Conservation (phyloP, 1,139 yeast genomes). For the Torulaspora pretoriensis region DNA sequence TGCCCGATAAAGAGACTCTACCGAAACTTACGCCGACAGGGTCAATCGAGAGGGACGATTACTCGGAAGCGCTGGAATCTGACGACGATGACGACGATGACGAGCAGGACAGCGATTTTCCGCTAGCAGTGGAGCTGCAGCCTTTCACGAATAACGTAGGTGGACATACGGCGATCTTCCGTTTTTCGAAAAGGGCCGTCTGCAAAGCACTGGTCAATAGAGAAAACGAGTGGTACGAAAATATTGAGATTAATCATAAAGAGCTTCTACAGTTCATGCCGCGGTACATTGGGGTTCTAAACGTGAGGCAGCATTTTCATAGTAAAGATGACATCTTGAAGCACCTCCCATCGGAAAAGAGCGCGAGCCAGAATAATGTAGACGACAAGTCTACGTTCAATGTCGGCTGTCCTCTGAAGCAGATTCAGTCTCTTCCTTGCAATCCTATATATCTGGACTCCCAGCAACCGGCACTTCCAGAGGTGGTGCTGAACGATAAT, state of each 20-base stretch:
- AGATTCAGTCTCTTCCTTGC: conserved; percentile 22
- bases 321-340: conserved; percentile 27
- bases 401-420: conserved; percentile 17
- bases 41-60: background rate
- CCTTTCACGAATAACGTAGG: conserved; percentile 94
- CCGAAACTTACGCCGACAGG: conserved; percentile 6
- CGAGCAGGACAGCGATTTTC: conserved; percentile 42
- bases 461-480: conserved; percentile 47
- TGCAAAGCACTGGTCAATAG: conserved; percentile 89
- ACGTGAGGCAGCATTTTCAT: conserved; percentile 62
- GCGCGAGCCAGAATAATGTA: conserved; percentile 6
- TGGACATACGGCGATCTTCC: conserved; percentile 95
- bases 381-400: conserved; percentile 2
- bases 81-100: conserved; percentile 25
- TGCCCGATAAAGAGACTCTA: background rate
- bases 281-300: conserved; percentile 84
- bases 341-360: conserved; percentile 12
- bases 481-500: conserved; percentile 83
- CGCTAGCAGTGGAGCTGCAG: conserved; percentile 75
- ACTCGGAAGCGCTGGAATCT: conserved; percentile 17
- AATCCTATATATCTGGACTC: conserved; percentile 5
- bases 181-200: conserved; percentile 88
- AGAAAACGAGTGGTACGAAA: conserved; percentile 89
- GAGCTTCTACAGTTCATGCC: conserved; percentile 85
- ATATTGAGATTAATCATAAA: conserved; percentile 71